phyloP scores from a whole-genome alignment of 768 basidiomycete species.

The Amanita rubescens region DNA sequence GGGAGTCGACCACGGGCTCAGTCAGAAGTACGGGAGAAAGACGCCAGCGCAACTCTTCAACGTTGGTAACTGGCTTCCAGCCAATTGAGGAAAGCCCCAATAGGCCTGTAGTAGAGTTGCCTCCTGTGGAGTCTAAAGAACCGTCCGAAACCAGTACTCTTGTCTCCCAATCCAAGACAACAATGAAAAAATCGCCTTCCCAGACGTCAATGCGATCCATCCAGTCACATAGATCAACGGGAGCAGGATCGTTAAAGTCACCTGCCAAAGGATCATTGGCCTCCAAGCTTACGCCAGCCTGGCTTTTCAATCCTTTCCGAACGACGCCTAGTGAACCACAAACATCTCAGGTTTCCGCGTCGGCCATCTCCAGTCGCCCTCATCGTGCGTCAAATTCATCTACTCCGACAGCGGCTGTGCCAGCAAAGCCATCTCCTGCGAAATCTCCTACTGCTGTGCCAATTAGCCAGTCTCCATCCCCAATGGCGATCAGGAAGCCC shows the following conservation, averaged over 20 bases:
- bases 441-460: constrained; percentile 29
- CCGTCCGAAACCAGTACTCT: constrained; percentile 16
- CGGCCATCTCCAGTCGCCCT: constrained; percentile 30
- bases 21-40: constrained; percentile 34
- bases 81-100: constrained; percentile 71
- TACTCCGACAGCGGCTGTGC: constrained; percentile 12
- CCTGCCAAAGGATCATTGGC: constrained; percentile 33
- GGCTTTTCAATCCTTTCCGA: constrained; percentile 74
- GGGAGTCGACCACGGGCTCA: constrained; percentile 25
- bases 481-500: constrained; percentile 36
- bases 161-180: constrained; percentile 19
- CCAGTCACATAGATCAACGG: constrained; percentile 39
- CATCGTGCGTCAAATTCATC: background rate
- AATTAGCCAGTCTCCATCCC: constrained; percentile 25
- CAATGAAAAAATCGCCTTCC: constrained; percentile 55
- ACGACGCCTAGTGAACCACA: constrained; percentile 57
- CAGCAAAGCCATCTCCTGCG: constrained; percentile 11
- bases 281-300: constrained; percentile 65
- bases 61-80: constrained; percentile 38
- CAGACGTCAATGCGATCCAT: constrained; percentile 57
- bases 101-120: constrained; percentile 40
- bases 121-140: constrained; percentile 32
- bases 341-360: constrained; percentile 47
- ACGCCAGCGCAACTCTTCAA: constrained; percentile 48
- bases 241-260: constrained; percentile 14